Evolutionary conservation across 2,329 filamentous ascomycete species (phyloP).

Genomic region (Pseudopithomyces chartarum): DNA sequence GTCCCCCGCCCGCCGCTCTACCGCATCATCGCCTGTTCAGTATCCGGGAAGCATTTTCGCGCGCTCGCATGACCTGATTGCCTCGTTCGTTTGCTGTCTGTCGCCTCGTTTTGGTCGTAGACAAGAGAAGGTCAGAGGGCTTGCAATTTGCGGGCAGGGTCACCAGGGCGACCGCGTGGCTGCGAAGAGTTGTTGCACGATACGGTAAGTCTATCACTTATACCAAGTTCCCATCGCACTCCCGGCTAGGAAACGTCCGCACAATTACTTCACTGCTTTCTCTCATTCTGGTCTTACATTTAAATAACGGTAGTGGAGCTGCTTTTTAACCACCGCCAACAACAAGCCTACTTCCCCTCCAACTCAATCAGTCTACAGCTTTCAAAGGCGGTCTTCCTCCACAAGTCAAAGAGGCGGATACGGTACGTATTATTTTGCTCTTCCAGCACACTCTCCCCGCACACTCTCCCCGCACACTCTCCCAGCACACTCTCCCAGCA

Average conservation of each 20-base stretch:
- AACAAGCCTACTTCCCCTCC: conserved; percentile 3
- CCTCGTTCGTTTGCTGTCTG: background rate
- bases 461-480: no score
- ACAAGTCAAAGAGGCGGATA: background rate
- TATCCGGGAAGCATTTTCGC: background rate
- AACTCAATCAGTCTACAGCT: conserved; percentile 1
- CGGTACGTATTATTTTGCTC: no score
- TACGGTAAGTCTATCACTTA: conserved; percentile 5
- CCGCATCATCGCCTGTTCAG: background rate
- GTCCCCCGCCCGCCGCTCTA: background rate
- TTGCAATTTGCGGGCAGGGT: background rate
- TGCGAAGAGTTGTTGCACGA: background rate
- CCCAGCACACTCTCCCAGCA: no score
- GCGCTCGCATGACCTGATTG: background rate
- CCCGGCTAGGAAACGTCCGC: background rate
- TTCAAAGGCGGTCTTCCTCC: background rate
- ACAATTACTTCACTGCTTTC: background rate
- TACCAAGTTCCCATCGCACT: background rate
- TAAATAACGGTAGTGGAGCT: conserved; percentile 2
- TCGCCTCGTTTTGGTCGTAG: conserved; percentile 5
- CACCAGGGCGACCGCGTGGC: background rate
- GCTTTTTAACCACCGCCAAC: conserved; percentile 12
- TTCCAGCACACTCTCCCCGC: no score
- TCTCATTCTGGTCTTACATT: conserved; percentile 3
- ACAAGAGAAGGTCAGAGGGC: background rate